phyloP scores from a whole-genome alignment of 345 rosid genomes.

The Syzygium aqueum region DNA sequence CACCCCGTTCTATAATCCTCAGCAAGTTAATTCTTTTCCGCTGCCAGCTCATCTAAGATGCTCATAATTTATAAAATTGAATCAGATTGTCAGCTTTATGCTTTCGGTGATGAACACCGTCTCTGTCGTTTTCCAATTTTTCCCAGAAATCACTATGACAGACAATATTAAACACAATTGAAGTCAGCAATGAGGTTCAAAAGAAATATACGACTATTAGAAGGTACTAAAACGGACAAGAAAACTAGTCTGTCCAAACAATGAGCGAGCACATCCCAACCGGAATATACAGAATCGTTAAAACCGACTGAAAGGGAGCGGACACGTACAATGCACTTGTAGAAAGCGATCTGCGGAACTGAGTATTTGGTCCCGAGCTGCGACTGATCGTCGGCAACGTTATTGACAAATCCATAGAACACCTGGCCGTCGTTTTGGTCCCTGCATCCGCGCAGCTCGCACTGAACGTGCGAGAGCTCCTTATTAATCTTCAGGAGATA shows the following conservation, averaged over 20 bases:
- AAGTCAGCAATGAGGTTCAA: not conserved
- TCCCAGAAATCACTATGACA: not conserved
- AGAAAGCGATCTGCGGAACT: slow-evolving; percentile 76
- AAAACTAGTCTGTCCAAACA: not conserved
- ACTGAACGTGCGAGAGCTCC: slow-evolving; percentile 66
- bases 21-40: not conserved
- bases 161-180: not conserved
- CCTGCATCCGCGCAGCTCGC: slow-evolving; percentile 74
- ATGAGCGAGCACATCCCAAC: not conserved
- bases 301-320: not conserved
- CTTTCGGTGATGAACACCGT: not conserved
- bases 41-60: not conserved
- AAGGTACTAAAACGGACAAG: not conserved
- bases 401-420: slow-evolving; percentile 77
- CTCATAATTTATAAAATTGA: not conserved
- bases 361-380: slow-evolving; percentile 82
- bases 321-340: slow-evolving; percentile 69
- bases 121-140: not conserved
- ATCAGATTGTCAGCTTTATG: not conserved
- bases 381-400: slow-evolving; percentile 76
- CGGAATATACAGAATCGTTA: not conserved
- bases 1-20: not conserved
- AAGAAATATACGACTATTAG: not conserved
- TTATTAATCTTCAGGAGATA: slow-evolving; percentile 75
- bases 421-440: slow-evolving; percentile 71